Base-by-base conservation (phyloP, 2,329 filamentous ascomycete species). In the Gnomoniopsis smithogilvyi region DNA sequence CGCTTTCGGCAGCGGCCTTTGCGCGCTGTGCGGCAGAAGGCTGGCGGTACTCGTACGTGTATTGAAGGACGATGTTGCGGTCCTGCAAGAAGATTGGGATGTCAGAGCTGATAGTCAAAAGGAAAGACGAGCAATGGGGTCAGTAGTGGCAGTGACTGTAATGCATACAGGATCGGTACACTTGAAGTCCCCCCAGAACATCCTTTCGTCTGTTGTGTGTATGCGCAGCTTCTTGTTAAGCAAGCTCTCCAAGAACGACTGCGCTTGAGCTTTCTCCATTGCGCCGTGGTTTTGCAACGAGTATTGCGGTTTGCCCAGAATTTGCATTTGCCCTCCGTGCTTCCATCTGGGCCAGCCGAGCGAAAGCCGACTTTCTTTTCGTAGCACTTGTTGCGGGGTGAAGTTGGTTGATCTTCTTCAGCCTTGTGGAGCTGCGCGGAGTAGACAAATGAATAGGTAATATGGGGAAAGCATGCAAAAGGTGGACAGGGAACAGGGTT, bases 131-230 rank as follows among this genome's bases (percentile, higher is more conserved):
- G 30, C 17, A n/a, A 38, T 30, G 24, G 49, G 51, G 36, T 30
- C 59, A 50, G 54, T 47, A 46, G 24, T 17, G 17, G 38, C 14
- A n/a, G n/a, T n/a, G n/a, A n/a, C n/a, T n/a, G n/a, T n/a, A n/a
- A n/a, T n/a, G 80, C 83, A 53, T 76, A 96, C 92, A 61, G 89
- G 86, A 78, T 99, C 95, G 33, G 93, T 97, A 78, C 95, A 99
- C 75, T 96, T 97, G 76, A 99, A 90, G 64, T 87, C 82, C 21
- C 95, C 95, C 57, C 92, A 85, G 73, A 98, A 99, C 72, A 96
- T 87, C 61, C 95, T 90, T 17, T 85, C 86, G 71, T 98, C 94
- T 4, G 86, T 90, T 15, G 89, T 91, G 67, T 90, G 84, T 56
- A 98, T 78, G 59, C 92, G 88, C 36, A 98, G 76, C 43, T 85